These are phyloP conservation scores for Eragrostis curvula DNA, from an alignment of 176 grass and related monocot genomes.

Conservation along the genomic window DNA sequence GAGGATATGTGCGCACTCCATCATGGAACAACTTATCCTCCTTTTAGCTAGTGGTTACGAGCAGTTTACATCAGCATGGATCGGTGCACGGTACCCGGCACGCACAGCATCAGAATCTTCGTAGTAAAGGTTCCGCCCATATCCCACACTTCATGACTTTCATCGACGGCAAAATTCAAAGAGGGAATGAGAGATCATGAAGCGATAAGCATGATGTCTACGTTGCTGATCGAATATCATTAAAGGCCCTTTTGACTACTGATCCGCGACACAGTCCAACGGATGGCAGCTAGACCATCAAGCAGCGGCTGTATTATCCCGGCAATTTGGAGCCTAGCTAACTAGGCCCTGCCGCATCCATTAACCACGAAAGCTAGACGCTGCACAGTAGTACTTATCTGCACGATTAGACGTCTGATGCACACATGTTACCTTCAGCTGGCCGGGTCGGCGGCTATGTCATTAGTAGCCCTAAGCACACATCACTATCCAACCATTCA, in stretches of 20 bases:
- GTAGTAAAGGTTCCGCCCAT: too few species aligned
- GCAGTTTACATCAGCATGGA: conserved; percentile 9
- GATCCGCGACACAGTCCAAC: background rate
- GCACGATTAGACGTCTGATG: background rate
- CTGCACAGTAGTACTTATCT: background rate
- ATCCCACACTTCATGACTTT: background rate
- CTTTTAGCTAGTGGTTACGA: background rate
- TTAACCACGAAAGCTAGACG: background rate
- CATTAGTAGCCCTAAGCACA: background rate
- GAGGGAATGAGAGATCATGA: background rate
- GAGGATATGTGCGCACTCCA: background rate
- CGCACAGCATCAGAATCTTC: background rate
- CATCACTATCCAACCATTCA: background rate
- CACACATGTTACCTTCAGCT: background rate
- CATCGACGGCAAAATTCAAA: background rate
- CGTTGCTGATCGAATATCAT: background rate
- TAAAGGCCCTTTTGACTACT: conserved; percentile 1
- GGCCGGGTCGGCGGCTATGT: background rate
- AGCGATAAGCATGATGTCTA: conserved; percentile 29
- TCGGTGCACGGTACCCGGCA: background rate
- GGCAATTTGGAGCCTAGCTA: background rate
- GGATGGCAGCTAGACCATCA: background rate
- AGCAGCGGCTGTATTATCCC: background rate
- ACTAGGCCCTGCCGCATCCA: too few species aligned
- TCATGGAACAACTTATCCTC: background rate